These are phyloP conservation scores for Argentina anserina DNA, from an alignment of 306 rosid species.

Conservation along the genomic window DNA sequence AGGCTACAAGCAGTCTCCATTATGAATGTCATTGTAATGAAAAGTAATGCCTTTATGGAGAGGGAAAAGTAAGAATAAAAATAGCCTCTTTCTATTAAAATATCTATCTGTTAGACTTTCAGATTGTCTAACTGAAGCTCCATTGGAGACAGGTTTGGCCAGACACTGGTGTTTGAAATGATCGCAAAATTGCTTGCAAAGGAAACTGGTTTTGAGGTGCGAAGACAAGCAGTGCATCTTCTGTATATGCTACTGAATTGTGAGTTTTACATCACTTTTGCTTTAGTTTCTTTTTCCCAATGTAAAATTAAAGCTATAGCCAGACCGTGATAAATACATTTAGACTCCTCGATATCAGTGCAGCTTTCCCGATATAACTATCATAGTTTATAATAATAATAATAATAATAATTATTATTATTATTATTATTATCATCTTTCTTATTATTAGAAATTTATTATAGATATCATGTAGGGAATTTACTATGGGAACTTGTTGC, in stretches of 20 bases:
- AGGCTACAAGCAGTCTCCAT: constrained; percentile 62
- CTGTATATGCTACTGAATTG: constrained; percentile 72
- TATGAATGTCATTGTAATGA: constrained; percentile 57
- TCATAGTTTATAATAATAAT: too few relatives aligned
- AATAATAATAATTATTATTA: too few relatives aligned
- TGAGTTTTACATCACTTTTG: constrained; percentile 38
- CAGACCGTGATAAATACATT: too few relatives aligned
- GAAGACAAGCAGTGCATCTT: constrained; percentile 55
- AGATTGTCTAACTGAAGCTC: constrained; percentile 13
- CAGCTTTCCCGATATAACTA: too few relatives aligned
- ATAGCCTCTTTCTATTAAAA: constrained; percentile 20
- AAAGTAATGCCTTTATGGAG: constrained; percentile 51
- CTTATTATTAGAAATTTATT: not conserved
- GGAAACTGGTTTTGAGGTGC: constrained; percentile 68
- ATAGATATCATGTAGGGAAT: not conserved
- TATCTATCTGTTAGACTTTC: constrained; percentile 11
- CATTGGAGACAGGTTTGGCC: constrained; percentile 53
- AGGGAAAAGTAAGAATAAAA: constrained; percentile 65
- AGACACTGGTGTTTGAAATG: constrained; percentile 48
- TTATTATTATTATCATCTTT: too few relatives aligned
- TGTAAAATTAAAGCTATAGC: too few relatives aligned
- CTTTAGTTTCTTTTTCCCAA: not conserved
- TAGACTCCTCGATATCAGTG: too few relatives aligned
- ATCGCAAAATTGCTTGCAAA: constrained; percentile 57
- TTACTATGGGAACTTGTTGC: not conserved